Percentiles rank a stretch among this genome's conserved stretches.
Conservation (phyloP, 129 eudicot species). For the Saposhnikovia divaricata region DNA sequence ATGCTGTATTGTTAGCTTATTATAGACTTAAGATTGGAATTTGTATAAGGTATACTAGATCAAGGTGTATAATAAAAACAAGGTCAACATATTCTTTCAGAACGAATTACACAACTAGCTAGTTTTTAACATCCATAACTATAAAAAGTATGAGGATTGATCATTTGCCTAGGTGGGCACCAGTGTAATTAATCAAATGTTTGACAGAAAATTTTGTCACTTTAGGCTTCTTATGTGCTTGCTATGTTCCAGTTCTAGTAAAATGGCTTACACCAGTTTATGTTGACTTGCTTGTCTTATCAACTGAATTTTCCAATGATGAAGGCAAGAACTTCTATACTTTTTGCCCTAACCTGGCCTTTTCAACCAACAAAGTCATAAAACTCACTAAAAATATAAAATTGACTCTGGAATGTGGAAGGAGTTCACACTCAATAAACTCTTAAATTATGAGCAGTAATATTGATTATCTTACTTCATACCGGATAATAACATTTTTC, state of each 20-base stretch:
- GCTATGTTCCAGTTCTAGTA: neutral
- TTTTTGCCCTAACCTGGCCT: neutral
- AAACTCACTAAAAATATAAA: neutral
- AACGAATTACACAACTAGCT: neutral
- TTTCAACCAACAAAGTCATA: neutral
- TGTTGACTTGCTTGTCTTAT: neutral
- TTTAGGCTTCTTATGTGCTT: neutral
- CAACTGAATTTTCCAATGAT: neutral
- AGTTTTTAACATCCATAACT: neutral
- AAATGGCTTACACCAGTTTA: neutral
- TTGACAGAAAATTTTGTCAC: neutral
- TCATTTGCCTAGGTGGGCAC: neutral
- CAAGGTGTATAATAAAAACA: neutral
- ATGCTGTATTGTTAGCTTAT: neutral
- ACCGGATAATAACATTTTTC: neutral
- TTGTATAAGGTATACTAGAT: neutral
- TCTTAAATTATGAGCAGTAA: neutral
- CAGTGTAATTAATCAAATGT: neutral
- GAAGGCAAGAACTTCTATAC: neutral
- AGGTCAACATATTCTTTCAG: neutral
- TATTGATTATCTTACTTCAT: neutral
- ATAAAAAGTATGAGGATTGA: neutral
- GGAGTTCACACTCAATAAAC: neutral
- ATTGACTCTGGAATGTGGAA: neutral
- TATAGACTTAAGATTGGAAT: neutral